Evolutionary conservation across 1,284 basidiomycete genomes (phyloP).

Genomic region (Pseudozyma flocculosa): DNA sequence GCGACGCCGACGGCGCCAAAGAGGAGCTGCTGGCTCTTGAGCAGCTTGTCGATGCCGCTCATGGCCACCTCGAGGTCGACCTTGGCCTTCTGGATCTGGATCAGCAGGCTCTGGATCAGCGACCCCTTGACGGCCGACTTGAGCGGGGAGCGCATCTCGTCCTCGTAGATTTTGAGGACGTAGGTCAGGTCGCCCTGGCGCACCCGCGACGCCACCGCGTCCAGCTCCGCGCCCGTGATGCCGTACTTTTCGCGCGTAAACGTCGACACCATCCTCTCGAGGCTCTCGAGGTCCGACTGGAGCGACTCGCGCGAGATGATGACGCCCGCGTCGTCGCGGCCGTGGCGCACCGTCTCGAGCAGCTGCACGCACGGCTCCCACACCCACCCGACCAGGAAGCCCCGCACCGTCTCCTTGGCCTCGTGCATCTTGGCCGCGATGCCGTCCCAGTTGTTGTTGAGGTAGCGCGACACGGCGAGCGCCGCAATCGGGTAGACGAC

Average conservation of each 20-base stretch:
- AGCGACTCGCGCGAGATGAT: constrained; percentile 73
- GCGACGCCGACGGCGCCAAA: constrained; percentile 97
- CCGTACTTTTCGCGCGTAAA: constrained; percentile 77
- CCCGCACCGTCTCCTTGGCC: constrained; percentile 69
- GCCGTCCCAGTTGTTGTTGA: constrained; percentile 41
- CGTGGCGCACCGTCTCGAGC: constrained; percentile 76
- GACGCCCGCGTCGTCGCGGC: constrained; percentile 70
- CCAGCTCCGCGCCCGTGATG: constrained; percentile 65
- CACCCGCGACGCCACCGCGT: constrained; percentile 68
- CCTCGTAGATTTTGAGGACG: constrained; percentile 85
- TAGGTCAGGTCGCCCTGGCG: constrained; percentile 81
- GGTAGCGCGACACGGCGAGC: constrained; percentile 19
- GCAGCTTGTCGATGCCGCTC: constrained; percentile 82
- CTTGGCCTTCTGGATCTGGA: constrained; percentile 96
- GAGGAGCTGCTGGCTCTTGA: constrained; percentile 91
- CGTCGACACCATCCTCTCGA: constrained; percentile 88
- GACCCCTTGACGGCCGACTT: constrained; percentile 78
- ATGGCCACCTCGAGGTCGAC: constrained; percentile 88
- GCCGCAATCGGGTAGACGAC: constrained; percentile 40
- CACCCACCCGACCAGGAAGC: constrained; percentile 82
- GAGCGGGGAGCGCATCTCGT: constrained; percentile 81
- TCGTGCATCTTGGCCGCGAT: constrained; percentile 63
- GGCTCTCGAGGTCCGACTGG: constrained; percentile 76
- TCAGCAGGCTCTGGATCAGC: constrained; percentile 79
- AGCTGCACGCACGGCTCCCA: constrained; percentile 82